These are phyloP conservation scores for Epichloe sp. DNA, from an alignment of 2,329 filamentous ascomycete species.

Conservation along the genomic window DNA sequence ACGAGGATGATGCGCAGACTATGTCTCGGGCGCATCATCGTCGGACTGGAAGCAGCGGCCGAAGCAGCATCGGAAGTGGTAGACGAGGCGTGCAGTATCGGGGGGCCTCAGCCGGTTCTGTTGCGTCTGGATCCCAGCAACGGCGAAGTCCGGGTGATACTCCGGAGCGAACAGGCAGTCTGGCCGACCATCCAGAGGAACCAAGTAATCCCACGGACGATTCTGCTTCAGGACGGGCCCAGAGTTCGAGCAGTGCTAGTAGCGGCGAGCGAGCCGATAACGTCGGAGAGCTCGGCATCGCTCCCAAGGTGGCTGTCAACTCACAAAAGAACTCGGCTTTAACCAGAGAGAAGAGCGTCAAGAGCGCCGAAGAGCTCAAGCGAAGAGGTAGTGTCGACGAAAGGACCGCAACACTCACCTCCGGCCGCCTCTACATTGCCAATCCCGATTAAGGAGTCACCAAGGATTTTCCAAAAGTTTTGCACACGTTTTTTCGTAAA, in stretches of 20 bases:
- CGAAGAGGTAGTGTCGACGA: conserved; percentile 76
- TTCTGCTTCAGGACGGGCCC: conserved; percentile 32
- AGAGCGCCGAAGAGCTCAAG: conserved; percentile 57
- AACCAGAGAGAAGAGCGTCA: conserved; percentile 51
- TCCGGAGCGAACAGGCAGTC: conserved; percentile 39
- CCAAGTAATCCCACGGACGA: conserved; percentile 21
- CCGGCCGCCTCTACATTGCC: conserved; percentile 67
- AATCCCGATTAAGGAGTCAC: conserved; percentile 53
- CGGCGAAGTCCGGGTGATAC: conserved; percentile 37
- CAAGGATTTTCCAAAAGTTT: background rate
- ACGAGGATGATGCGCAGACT: conserved; percentile 49
- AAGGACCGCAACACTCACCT: conserved; percentile 60
- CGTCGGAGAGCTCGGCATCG: conserved; percentile 38
- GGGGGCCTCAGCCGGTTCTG: conserved; percentile 33
- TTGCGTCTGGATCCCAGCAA: conserved; percentile 29
- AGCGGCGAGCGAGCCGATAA: conserved; percentile 49
- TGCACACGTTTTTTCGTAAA: background rate
- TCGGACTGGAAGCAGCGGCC: conserved; percentile 61
- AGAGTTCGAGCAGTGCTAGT: conserved; percentile 41
- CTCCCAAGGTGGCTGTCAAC: conserved; percentile 42
- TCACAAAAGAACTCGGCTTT: conserved; percentile 44
- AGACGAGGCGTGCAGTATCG: conserved; percentile 36
- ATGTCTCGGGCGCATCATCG: conserved; percentile 46
- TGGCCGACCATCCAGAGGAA: conserved; percentile 29
- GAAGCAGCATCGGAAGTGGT: conserved; percentile 50